A percentile compares a stretch with the other conserved stretches of the same genome.
These are phyloP conservation scores for Aspergillus affinis DNA, from an alignment of 495 filamentous ascomycete genomes.

Conservation along the genomic window DNA sequence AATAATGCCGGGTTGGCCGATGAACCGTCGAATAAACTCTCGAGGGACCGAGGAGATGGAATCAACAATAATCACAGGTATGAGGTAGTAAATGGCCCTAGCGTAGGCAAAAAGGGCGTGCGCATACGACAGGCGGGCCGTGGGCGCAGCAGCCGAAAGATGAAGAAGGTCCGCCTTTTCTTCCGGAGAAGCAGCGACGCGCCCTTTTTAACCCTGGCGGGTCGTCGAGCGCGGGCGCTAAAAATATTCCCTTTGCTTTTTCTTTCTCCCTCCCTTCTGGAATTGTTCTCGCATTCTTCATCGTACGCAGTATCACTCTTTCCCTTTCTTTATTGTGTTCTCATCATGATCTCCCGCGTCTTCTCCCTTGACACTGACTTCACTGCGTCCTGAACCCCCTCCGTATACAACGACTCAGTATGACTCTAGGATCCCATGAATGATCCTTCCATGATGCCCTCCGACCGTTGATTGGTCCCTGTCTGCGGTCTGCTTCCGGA, in stretches of 20 bases:
- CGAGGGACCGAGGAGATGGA: no score
- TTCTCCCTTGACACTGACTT: background rate
- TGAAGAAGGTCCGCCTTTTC: constrained; percentile 16
- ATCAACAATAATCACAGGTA: no score
- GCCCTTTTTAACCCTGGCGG: constrained; percentile 27
- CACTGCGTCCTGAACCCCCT: background rate
- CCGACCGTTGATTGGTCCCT: background rate
- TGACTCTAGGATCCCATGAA: background rate
- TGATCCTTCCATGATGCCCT: background rate
- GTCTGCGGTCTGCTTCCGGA: background rate
- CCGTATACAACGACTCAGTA: no score
- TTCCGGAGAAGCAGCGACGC: constrained; percentile 15
- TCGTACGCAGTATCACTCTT: background rate
- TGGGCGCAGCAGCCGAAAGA: constrained; percentile 21
- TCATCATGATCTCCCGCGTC: no score
- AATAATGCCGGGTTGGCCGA: no score
- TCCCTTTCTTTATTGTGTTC: no score
- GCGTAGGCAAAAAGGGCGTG: constrained; percentile 19
- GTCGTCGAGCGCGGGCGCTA: constrained; percentile 10
- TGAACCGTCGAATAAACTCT: no score
- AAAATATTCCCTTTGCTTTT: constrained; percentile 18
- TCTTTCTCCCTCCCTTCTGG: background rate
- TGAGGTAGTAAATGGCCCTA: no score
- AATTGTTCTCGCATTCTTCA: no score
- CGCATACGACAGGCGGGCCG: constrained; percentile 19